Base-by-base conservation (phyloP, 352 stramenopile genomes). In the Pythium sp. region DNA sequence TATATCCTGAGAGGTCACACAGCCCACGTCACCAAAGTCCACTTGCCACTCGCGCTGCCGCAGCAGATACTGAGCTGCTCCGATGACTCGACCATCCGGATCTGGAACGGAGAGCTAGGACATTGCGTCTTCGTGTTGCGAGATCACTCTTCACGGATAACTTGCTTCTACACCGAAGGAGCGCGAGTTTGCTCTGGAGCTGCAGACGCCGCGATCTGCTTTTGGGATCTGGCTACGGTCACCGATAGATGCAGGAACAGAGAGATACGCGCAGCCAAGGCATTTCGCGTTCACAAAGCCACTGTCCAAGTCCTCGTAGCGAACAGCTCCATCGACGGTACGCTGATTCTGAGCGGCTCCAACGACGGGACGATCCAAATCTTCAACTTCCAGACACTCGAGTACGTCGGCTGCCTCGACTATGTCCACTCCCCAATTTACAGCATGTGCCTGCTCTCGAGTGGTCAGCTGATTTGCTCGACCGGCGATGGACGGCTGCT, bases 291-390 rank as follows among this genome's bases (percentile, higher is more conserved):
- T 5, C 86, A 92, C 66, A 78, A 70, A 5, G 65, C 75, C 15
- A 91, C 86, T 0, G 74, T 93, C 1, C 86, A 92, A 64, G 79
- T 73, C 26, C 74, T 93, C 24, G 58, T 72, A 1, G 54, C 63
- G 9, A 64, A 47, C n/a, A 54, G 24, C 20, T 67, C 32, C 2
- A 5, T 34, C 15, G 58, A 70, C 6, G n/a, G 60, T 32, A 51
- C 55, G 24, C 46, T 84, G n/a, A 70, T 91, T 5, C 72, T 86
- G 22, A 90, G 78, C 36, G 79, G 82, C 24, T 93, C 86, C n/a
- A 93, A 83, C 70, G 83, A 93, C 34, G 82, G 84, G 0, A 87
- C 77, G 5, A 90, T 93, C 47, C 86, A 93, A 46, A 74, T 87
- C 46, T 93, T 91, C 63, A 79, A 84, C 32, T 68, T 75, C 0